A percentile compares a stretch with the other conserved stretches of the same genome.
These are phyloP conservation scores for Raffaelea deltoideospora DNA, from an alignment of 2,329 filamentous ascomycete species.

Conservation along the genomic window DNA sequence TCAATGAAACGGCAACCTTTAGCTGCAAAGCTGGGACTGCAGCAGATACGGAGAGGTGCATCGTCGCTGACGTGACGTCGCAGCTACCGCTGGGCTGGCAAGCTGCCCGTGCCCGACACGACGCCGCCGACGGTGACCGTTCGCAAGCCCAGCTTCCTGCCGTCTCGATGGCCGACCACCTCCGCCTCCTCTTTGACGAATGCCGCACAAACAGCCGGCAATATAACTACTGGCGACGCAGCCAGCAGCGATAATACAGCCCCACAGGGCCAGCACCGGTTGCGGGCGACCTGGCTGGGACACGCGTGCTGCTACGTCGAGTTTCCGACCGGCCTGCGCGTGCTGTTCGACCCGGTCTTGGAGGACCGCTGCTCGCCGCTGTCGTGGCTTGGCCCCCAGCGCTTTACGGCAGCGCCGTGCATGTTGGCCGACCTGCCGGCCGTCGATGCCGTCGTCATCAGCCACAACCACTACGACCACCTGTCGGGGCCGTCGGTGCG, in stretches of 20 bases:
- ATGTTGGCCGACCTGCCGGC: conserved; percentile 61
- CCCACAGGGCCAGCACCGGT: conserved; percentile 22
- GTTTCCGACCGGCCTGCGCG: conserved; percentile 70
- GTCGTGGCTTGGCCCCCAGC: conserved; percentile 51
- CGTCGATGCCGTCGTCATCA: conserved; percentile 67
- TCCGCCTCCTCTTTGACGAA: not conserved
- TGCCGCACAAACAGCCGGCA: not conserved
- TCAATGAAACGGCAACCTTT: too few relatives aligned
- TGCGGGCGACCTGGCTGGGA: conserved; percentile 87
- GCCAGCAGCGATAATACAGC: too few relatives aligned
- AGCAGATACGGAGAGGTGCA: not conserved
- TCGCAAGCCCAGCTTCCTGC: conserved; percentile 50
- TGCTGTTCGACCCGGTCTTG: conserved; percentile 89
- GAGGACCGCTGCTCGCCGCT: conserved; percentile 75
- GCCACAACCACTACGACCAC: conserved; percentile 89
- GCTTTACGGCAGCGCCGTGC: conserved; percentile 67
- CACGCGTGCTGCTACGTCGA: conserved; percentile 91
- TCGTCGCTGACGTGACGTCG: not conserved
- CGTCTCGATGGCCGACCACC: conserved; percentile 33
- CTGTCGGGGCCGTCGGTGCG: conserved; percentile 62
- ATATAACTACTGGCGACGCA: conserved; percentile 10
- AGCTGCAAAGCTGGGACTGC: not conserved
- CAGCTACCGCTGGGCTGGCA: conserved; percentile 18
- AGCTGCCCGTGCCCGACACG: conserved; percentile 38
- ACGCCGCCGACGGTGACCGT: conserved; percentile 51